Percentiles rank a stretch among this genome's conserved stretches.
phyloP scores from a whole-genome alignment of 1,284 basidiomycete genomes.

The Leccinum griseonigrum region DNA sequence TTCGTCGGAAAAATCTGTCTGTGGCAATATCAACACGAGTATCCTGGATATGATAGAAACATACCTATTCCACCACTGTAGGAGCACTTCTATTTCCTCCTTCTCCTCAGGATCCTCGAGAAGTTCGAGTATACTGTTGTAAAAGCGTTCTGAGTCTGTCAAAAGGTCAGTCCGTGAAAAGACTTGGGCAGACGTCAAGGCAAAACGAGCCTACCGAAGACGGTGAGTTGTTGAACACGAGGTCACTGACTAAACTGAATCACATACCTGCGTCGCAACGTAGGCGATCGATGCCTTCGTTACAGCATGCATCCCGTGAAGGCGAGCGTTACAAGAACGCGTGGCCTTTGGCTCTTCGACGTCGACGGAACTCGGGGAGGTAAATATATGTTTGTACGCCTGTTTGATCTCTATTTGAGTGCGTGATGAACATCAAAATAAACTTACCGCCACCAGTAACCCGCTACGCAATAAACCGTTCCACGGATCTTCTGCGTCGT shows the following conservation, averaged over 20 bases:
- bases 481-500: background rate
- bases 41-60: background rate
- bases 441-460: background rate
- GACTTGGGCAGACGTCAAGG: constrained; percentile 1
- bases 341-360: constrained; percentile 4
- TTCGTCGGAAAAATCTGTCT: background rate
- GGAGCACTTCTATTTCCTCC: background rate
- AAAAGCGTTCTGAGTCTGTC: background rate
- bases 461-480: background rate
- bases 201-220: background rate
- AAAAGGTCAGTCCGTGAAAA: constrained; percentile 1
- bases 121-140: background rate
- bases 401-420: background rate
- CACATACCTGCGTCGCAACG: background rate
- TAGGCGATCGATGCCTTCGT: background rate
- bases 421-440: background rate
- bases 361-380: constrained; percentile 4
- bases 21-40: background rate
- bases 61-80: constrained; percentile 1
- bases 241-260: background rate
- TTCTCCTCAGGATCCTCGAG: background rate
- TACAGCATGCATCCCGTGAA: background rate
- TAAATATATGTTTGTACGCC: constrained; percentile 10
- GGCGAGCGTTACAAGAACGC: background rate
- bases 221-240: background rate